phyloP scores from a whole-genome alignment of 2,329 filamentous ascomycete genomes.

The Mariannaea elegans region DNA sequence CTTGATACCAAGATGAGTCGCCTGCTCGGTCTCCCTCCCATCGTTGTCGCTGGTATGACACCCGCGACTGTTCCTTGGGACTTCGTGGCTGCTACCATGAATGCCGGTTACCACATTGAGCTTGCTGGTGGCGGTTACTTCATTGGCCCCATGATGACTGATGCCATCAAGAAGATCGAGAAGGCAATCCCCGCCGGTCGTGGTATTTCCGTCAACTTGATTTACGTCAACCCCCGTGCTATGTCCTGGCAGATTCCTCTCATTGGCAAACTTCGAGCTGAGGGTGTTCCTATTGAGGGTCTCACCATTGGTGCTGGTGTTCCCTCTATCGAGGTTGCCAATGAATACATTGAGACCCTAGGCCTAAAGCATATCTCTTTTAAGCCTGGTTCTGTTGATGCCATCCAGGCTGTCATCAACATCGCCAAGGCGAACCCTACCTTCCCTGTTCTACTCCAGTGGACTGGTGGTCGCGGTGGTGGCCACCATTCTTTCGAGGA shows the following conservation, averaged over 20 bases:
- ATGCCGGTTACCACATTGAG: slow-evolving; percentile 93
- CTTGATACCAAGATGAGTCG: slow-evolving; percentile 98
- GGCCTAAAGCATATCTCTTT: slow-evolving; percentile 93
- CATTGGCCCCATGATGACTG: slow-evolving; percentile 82
- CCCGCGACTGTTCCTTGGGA: slow-evolving; percentile 90
- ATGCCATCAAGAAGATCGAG: slow-evolving; percentile 85
- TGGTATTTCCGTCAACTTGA: slow-evolving; percentile 89
- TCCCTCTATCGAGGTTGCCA: slow-evolving; percentile 90
- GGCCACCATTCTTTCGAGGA: slow-evolving; percentile 96
- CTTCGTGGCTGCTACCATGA: slow-evolving; percentile 92
- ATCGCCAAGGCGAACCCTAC: slow-evolving; percentile 93
- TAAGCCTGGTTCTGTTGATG: slow-evolving; percentile 90
- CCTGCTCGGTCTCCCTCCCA: slow-evolving; percentile 82
- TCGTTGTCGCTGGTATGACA: slow-evolving; percentile 95
- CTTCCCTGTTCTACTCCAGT: slow-evolving; percentile 93
- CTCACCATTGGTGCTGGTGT: slow-evolving; percentile 93
- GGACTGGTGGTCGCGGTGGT: slow-evolving; percentile 93
- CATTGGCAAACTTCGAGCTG: slow-evolving; percentile 79
- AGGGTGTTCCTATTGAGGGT: slow-evolving; percentile 91
- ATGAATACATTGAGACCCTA: slow-evolving; percentile 92
- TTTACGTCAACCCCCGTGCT: slow-evolving; percentile 88
- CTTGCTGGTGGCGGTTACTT: slow-evolving; percentile 91
- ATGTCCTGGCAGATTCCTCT: slow-evolving; percentile 95
- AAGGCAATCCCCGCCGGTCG: slow-evolving; percentile 83
- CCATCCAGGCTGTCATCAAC: slow-evolving; percentile 89